Evolutionary conservation across 345 rosid species (phyloP).

Genomic region (Gossypium bickii): DNA sequence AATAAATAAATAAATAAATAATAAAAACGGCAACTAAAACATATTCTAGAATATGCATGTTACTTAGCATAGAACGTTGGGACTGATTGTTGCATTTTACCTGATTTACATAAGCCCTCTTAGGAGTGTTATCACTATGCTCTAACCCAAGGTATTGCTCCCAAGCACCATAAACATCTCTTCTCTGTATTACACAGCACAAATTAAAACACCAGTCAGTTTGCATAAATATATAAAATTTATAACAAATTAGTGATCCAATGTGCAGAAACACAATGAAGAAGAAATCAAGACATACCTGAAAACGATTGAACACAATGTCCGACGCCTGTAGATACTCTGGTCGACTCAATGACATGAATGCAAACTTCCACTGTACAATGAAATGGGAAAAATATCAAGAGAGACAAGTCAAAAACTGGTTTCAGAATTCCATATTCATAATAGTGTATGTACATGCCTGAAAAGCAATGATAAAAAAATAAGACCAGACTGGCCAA

Average conservation of each 20-base stretch:
- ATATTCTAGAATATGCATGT: not conserved
- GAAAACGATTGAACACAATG: conserved; percentile 69
- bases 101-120: conserved; percentile 42
- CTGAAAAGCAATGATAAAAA: not conserved
- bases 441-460: not conserved
- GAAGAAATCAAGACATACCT: conserved; percentile 36
- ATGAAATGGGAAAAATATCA: not conserved
- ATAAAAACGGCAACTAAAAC: not conserved
- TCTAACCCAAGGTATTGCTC: conserved; percentile 77
- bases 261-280: not conserved
- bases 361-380: conserved; percentile 91
- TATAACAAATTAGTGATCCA: not conserved
- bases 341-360: conserved; percentile 79
- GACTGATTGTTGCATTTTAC: not conserved
- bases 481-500: not conserved
- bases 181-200: conserved; percentile 24
- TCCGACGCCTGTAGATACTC: conserved; percentile 84
- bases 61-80: not conserved
- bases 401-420: not conserved
- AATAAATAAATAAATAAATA: too few relatives aligned
- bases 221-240: not conserved
- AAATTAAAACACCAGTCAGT: not conserved
- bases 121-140: conserved; percentile 61
- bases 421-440: not conserved
- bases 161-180: conserved; percentile 66